These are phyloP conservation scores for Lophium mytilinum DNA, from an alignment of 495 filamentous ascomycete species.

Conservation along the genomic window DNA sequence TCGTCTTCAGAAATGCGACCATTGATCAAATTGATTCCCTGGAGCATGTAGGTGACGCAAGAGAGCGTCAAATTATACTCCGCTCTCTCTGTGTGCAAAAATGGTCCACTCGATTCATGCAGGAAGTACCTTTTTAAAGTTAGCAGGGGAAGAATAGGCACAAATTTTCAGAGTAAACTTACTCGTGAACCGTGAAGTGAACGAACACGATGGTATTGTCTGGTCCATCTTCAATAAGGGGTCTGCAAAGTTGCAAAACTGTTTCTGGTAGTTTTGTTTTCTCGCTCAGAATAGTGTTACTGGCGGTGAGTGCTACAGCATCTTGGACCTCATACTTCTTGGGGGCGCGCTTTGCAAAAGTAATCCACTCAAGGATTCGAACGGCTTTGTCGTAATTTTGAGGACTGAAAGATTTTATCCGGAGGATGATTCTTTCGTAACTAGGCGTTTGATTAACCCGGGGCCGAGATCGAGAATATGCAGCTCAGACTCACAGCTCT, in stretches of 20 bases:
- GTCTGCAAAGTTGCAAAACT: not conserved
- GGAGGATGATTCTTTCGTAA: no score
- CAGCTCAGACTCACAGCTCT: not conserved
- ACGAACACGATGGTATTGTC: not conserved
- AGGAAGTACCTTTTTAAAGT: not conserved
- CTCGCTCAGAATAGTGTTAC: not conserved
- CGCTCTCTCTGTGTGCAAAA: not conserved
- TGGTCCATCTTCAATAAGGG: not conserved
- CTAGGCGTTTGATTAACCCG: not conserved
- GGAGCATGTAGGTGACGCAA: not conserved
- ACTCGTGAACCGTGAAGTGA: constrained; percentile 4
- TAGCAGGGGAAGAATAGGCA: not conserved
- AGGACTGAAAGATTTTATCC: not conserved
- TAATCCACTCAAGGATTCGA: not conserved
- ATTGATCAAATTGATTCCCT: not conserved
- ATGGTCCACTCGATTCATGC: not conserved
- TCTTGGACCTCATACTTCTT: not conserved
- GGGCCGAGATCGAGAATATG: not conserved
- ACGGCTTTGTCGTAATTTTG: not conserved
- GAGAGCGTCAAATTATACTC: not conserved
- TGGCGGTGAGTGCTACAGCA: not conserved
- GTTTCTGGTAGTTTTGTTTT: not conserved
- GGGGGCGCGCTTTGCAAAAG: not conserved
- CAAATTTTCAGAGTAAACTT: not conserved
- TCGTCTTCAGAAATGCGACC: not conserved